Base-by-base conservation (phyloP, 106 monocot species). In the Chionographis japonica region DNA sequence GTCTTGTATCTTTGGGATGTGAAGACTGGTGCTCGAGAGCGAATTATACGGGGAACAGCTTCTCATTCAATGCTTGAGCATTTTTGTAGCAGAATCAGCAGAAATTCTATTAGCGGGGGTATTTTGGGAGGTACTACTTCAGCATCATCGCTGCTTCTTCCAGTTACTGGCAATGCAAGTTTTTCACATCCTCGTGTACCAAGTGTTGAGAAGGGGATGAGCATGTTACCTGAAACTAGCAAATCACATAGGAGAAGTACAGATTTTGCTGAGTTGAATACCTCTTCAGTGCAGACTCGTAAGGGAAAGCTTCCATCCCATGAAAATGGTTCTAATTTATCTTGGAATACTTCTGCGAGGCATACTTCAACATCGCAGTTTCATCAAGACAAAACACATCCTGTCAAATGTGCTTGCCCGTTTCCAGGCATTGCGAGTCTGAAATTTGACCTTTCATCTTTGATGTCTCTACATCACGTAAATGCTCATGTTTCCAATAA, bases 1-100 rank as follows among this genome's bases (percentile, higher is more conserved):
- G 62, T 80, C 53, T 73, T 98, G 51, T 93, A 85, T 62, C 53
- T 98, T 43, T 98, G 97, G 97, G 97, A 98, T 78, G 72, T 98
- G 51, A 98, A 98, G 66, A 79, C 93, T 2, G 97, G 97, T 80
- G 87, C 85, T 43, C 60, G 80, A 20, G 97, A 98, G 50, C 77
- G 97, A 41, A 70, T 93, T 64, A 83, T 93, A 55, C 79, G 69
- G 58, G 92, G 93, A 6, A 61, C 85, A 27, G 80, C 89, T 81
- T 85, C 93, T 56, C 75, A 75, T 76, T 90, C 79, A 40, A 87
- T 93, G 85, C 85, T 93, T 68, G 89, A 98, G 64, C 79, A 90
- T 71, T 90, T 98, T 58, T 98, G 97, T 77, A 75, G 69, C 50
- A 72, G 86, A n/a, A 82, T 90, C 55, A 80, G 54, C 52, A 56